Conservation (phyloP, 768 basidiomycete species). For the Pleurotus sapidus region DNA sequence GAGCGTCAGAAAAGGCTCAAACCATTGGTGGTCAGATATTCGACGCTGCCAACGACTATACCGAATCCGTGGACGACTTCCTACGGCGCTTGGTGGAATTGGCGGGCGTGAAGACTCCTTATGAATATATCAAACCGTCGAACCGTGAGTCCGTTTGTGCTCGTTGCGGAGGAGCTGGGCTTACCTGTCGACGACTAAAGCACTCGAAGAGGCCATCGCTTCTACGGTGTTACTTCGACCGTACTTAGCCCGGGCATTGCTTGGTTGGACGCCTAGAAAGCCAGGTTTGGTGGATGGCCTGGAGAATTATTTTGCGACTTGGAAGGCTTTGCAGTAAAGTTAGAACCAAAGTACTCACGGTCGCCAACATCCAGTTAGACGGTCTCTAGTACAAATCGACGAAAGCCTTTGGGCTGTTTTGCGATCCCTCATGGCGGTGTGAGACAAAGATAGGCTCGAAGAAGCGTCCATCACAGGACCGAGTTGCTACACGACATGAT, state of each 20-base stretch:
- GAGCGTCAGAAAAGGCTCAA: conserved; percentile 34
- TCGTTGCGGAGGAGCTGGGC: too few species aligned
- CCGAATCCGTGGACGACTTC: conserved; percentile 38
- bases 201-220: conserved; percentile 30
- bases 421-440: too few species aligned
- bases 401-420: too few species aligned
- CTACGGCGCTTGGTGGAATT: conserved; percentile 33
- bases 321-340: too few species aligned
- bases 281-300: conserved; percentile 39
- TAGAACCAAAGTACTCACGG: too few species aligned
- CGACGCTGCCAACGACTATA: conserved; percentile 34
- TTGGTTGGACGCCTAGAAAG: conserved; percentile 42
- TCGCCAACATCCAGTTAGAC: too few species aligned
- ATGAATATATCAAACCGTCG: conserved; percentile 26
- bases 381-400: too few species aligned
- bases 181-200: conserved; percentile 15
- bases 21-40: conserved; percentile 36
- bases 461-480: too few species aligned
- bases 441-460: too few species aligned
- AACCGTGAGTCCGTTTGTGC: conserved; percentile 26
- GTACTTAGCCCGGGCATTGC: conserved; percentile 35
- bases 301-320: conserved; percentile 35
- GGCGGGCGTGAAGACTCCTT: conserved; percentile 33
- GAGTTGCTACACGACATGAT: too few species aligned
- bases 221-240: conserved; percentile 29